Evolutionary conservation across 306 rosid genomes (phyloP).

Genomic region (Glycyrrhiza uralensis): DNA sequence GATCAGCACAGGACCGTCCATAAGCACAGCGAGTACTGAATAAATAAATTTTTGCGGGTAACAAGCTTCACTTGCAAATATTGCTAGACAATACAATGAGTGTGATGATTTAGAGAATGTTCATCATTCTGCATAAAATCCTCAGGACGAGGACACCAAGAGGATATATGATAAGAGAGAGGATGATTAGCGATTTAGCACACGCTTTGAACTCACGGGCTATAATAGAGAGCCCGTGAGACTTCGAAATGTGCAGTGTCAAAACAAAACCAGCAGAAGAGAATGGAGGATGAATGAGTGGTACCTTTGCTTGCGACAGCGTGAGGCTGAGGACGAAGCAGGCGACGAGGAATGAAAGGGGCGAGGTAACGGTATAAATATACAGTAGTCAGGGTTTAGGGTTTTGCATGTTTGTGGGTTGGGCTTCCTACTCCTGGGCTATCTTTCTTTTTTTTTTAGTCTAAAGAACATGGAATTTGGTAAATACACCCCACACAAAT

Average conservation of each 20-base stretch:
- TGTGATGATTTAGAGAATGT: slow-evolving; percentile 22
- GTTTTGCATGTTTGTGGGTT: slow-evolving; percentile 26
- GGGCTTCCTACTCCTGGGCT: slow-evolving; percentile 30
- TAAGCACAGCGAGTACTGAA: slow-evolving; percentile 38
- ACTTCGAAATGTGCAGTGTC: slow-evolving; percentile 74
- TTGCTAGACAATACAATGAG: too few relatives aligned
- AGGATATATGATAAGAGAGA: slow-evolving; percentile 30
- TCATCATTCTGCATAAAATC: slow-evolving; percentile 39
- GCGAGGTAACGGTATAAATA: slow-evolving; percentile 4
- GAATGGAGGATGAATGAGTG: background rate
- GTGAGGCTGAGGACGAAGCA: background rate
- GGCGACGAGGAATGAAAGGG: background rate
- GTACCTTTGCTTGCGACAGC: background rate
- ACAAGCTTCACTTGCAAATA: background rate
- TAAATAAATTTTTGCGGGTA: background rate
- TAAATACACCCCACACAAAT: too few relatives aligned
- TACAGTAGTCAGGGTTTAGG: slow-evolving; percentile 41
- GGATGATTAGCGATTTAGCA: slow-evolving; percentile 52
- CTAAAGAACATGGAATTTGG: too few relatives aligned
- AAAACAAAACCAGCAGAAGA: background rate
- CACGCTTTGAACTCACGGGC: slow-evolving; percentile 66
- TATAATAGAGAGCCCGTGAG: slow-evolving; percentile 31
- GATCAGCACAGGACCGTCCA: slow-evolving; percentile 66
- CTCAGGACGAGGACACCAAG: slow-evolving; percentile 22
- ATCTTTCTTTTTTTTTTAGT: too few relatives aligned